phyloP scores from a whole-genome alignment of 129 eudicot species.

The Flaveria ramosissima region DNA sequence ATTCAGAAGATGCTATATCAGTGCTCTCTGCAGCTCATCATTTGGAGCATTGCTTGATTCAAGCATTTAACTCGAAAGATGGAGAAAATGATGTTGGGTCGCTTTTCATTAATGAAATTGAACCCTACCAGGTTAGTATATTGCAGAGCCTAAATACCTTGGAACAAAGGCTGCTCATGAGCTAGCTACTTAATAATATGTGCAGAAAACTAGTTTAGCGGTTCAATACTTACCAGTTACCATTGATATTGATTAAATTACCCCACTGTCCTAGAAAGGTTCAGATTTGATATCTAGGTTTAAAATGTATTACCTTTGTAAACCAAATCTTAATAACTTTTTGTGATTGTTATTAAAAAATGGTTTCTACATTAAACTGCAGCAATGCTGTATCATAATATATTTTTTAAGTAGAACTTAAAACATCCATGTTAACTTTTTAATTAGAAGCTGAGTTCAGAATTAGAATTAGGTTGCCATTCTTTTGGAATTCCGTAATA shows the following conservation, averaged over 20 bases:
- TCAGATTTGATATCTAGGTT: too few species aligned
- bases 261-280: neutral
- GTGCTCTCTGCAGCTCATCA: conserved; percentile 82
- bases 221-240: conserved; percentile 12
- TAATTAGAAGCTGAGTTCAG: too few species aligned
- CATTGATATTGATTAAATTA: neutral
- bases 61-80: conserved; percentile 46
- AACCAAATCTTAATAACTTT: too few species aligned
- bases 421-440: too few species aligned
- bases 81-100: conserved; percentile 39
- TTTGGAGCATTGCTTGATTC: conserved; percentile 58
- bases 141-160: conserved; percentile 14
- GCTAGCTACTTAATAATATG: conserved; percentile 8
- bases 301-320: too few species aligned
- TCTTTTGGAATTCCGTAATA: neutral
- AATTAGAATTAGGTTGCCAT: neutral
- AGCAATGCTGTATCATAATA: too few species aligned
- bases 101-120: conserved; percentile 37
- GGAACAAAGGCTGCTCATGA: conserved; percentile 13
- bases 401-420: too few species aligned
- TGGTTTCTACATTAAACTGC: too few species aligned
- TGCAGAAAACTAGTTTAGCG: conserved; percentile 17
- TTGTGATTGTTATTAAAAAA: too few species aligned
- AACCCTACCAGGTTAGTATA: conserved; percentile 61
- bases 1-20: conserved; percentile 68